A percentile compares a stretch with the other conserved stretches of the same genome.
Conservation (phyloP, 2,329 filamentous ascomycete genomes). For the Didymellaceae sp. region DNA sequence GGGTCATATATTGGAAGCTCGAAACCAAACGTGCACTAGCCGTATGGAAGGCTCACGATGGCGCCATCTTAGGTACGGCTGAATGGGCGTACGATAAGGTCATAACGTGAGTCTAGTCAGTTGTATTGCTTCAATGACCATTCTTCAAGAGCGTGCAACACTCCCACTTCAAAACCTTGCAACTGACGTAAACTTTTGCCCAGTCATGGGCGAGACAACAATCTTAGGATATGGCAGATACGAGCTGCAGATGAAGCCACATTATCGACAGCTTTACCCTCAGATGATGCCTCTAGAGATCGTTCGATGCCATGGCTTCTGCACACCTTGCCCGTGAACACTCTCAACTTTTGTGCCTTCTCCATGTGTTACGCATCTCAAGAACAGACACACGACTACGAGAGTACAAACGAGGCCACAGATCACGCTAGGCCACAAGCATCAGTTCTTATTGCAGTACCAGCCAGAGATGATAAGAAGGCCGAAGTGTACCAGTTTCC, state of each 20-base stretch:
- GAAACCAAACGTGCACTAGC: slow-evolving; percentile 79
- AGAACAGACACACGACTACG: not conserved
- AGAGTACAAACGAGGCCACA: slow-evolving; percentile 6
- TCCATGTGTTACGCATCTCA: slow-evolving; percentile 58
- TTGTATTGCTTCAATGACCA: not conserved
- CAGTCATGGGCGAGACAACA: slow-evolving; percentile 91
- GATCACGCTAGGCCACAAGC: not conserved
- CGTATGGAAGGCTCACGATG: slow-evolving; percentile 86
- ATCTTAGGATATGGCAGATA: slow-evolving; percentile 84
- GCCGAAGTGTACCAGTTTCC: slow-evolving; percentile 88
- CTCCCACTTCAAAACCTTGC: not conserved
- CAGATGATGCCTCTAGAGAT: slow-evolving; percentile 63
- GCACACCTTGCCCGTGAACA: slow-evolving; percentile 83
- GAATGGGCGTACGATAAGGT: slow-evolving; percentile 75
- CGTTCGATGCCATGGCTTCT: slow-evolving; percentile 79
- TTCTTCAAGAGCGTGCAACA: no score
- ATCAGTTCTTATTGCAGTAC: slow-evolving; percentile 74
- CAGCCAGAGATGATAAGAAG: slow-evolving; percentile 59
- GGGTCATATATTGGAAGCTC: slow-evolving; percentile 84
- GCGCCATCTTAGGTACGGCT: slow-evolving; percentile 75
- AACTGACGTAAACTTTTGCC: not conserved
- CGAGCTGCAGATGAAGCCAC: slow-evolving; percentile 63
- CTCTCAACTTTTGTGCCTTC: slow-evolving; percentile 94
- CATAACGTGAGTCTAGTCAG: slow-evolving; percentile 73
- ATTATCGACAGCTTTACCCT: slow-evolving; percentile 73